Conservation (phyloP, 805 yeast species). For the Vanderwaltozyma yarrowii region DNA sequence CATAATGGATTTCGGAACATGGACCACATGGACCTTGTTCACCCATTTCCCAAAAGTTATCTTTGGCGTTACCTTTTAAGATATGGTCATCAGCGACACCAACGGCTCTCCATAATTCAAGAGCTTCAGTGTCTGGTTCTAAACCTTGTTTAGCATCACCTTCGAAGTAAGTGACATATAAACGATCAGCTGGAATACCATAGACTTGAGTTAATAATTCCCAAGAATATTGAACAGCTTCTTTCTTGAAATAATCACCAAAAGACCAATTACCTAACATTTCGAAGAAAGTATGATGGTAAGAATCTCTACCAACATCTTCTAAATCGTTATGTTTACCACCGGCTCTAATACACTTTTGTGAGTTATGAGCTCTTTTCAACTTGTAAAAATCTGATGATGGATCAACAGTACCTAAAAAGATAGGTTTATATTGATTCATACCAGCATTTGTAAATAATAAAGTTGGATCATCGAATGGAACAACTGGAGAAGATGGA, state of each 20-base stretch:
- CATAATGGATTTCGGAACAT: conserved; percentile 95
- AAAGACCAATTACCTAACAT: conserved; percentile 99
- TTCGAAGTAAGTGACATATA: conserved; percentile 93
- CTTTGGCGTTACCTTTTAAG: conserved; percentile 80
- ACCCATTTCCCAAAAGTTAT: conserved; percentile 99
- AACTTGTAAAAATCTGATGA: conserved; percentile 73
- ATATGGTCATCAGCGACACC: conserved; percentile 92
- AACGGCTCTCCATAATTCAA: conserved; percentile 69
- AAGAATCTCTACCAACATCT: conserved; percentile 96
- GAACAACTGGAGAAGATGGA: conserved; percentile 90
- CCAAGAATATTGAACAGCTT: conserved; percentile 86
- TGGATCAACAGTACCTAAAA: conserved; percentile 95
- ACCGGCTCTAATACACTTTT: conserved; percentile 98
- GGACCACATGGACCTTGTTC: conserved; percentile 99
- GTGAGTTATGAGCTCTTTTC: conserved; percentile 90
- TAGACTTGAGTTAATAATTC: conserved; percentile 79
- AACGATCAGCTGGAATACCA: conserved; percentile 65
- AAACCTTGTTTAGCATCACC: conserved; percentile 80
- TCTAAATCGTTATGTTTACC: conserved; percentile 98
- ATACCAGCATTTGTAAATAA: conserved; percentile 98
- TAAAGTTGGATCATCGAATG: conserved; percentile 95
- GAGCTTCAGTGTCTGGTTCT: conserved; percentile 91
- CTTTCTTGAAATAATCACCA: conserved; percentile 96
- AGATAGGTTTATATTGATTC: conserved; percentile 98
- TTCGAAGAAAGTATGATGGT: conserved; percentile 97